phyloP scores from a whole-genome alignment of 2,329 filamentous ascomycete genomes.

The Cordyceps fumosorosea region DNA sequence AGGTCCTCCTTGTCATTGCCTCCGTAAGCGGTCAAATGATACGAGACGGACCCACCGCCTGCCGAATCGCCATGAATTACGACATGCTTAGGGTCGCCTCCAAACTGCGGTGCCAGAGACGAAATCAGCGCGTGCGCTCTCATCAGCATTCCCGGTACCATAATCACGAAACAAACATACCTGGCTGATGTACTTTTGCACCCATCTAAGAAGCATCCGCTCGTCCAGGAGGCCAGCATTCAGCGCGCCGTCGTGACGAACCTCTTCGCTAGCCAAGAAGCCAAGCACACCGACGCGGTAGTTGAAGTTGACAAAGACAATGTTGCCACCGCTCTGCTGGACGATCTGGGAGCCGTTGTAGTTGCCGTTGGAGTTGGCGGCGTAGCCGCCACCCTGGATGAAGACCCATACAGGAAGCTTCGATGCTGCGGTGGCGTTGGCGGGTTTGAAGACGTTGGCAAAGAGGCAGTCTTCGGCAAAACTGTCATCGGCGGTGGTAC shows the following conservation, averaged over 20 bases:
- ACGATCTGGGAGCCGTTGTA: constrained; percentile 45
- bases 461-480: constrained; percentile 40
- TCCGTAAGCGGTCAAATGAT: constrained; percentile 43
- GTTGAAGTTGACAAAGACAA: constrained; percentile 56
- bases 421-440: constrained; percentile 19
- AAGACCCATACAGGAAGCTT: constrained; percentile 35
- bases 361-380: constrained; percentile 41
- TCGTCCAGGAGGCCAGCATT: constrained; percentile 62
- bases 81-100: constrained; percentile 52
- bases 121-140: neutral
- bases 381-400: constrained; percentile 42
- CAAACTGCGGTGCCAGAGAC: constrained; percentile 33
- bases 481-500: constrained; percentile 19
- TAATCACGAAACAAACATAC: constrained; percentile 21
- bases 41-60: constrained; percentile 51
- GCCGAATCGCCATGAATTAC: constrained; percentile 57
- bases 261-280: constrained; percentile 52
- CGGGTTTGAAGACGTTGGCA: constrained; percentile 42
- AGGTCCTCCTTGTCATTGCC: constrained; percentile 36
- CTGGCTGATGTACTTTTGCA: constrained; percentile 49
- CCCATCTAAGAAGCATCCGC: constrained; percentile 53
- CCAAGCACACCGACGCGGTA: constrained; percentile 58
- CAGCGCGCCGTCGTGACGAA: constrained; percentile 48
- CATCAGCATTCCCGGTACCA: neutral
- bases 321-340: constrained; percentile 33